Conservation (phyloP, 1,284 basidiomycete species). For the Leccinum pachyderme region DNA sequence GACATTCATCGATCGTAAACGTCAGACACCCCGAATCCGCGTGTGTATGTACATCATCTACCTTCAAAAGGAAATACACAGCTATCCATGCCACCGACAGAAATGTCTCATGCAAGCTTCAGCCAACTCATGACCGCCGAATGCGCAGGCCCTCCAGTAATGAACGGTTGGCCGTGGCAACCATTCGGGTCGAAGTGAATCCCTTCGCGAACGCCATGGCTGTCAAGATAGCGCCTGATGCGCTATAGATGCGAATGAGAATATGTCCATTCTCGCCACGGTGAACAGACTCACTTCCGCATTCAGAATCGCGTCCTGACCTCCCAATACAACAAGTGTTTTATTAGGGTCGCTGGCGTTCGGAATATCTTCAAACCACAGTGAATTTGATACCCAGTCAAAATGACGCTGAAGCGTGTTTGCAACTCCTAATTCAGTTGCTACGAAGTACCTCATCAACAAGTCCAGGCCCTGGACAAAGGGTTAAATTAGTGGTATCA, state of each 20-base stretch:
- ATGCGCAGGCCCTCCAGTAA: conserved; percentile 53
- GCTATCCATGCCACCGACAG: neutral
- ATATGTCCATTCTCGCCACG: neutral
- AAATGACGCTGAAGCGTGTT: conserved; percentile 83
- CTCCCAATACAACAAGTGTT: conserved; percentile 74
- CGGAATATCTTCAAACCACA: conserved; percentile 89
- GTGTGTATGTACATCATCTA: conserved; percentile 7
- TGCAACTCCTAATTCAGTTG: conserved; percentile 81
- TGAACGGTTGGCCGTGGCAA: conserved; percentile 71
- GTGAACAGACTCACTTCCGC: conserved; percentile 48
- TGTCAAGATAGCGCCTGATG: conserved; percentile 69
- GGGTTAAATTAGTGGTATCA: conserved; percentile 10
- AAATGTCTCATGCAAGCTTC: conserved; percentile 15
- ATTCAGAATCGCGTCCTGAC: conserved; percentile 77
- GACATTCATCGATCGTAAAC: neutral
- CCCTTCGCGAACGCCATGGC: conserved; percentile 72
- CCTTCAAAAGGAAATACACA: conserved; percentile 4
- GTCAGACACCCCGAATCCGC: neutral
- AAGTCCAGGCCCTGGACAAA: conserved; percentile 65
- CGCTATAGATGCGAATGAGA: conserved; percentile 44
- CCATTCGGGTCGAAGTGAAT: conserved; percentile 69
- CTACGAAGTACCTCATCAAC: conserved; percentile 83
- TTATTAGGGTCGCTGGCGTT: conserved; percentile 60
- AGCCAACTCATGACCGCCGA: conserved; percentile 68
- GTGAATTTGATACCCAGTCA: conserved; percentile 84